Base-by-base conservation (phyloP, 495 filamentous ascomycete species). In the Friedmanniomyces endolithicus region DNA sequence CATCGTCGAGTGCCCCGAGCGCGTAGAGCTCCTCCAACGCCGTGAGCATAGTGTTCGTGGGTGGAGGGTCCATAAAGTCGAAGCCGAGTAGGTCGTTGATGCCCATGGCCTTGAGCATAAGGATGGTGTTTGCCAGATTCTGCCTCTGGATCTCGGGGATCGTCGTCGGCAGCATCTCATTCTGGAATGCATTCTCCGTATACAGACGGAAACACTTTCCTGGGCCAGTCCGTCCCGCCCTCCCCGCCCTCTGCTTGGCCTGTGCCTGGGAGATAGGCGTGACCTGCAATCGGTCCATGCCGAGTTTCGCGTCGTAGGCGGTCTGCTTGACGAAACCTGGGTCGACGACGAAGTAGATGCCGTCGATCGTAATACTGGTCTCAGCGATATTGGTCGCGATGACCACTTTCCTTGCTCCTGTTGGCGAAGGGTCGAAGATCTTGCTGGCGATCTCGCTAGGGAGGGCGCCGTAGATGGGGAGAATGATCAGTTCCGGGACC, bases 371-470 rank as follows among this genome's bases (percentile, higher is more conserved):
- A 61, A 99, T 90, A 16, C 87, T 94, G 0, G 92, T 99, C 64
- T 99, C 92, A 0, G 92, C 92, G 64, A 99, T 99, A 60, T 99
- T 99, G 17, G 92, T 99, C 1, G 92, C 94, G 67, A 99, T 95
- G 48, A 99, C 87, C 16, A 96, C 88, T 70, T 99, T 99, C 50
- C 92, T 77, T 43, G 81, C 85, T 34, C 92, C 92, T 17, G 83
- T 78, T 6, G 90, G 88, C 19, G 94, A 86, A 16, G 90, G 89
- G 23, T 97, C 92, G 66, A 99, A 99, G 46, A 97, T 94, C 55
- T 75, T 78, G 64, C 85, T 90, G 64, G 96, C 92, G 77, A 95
- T 88, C 70, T 99, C 92, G 63, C 81, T 87, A 0, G 90, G 90
- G 33, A 96, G 76, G 2, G 87, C 86, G 35, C 87, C 90, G 67